Conservation (phyloP, 176 grass and related monocot species). For the Oryza meridionalis region DNA sequence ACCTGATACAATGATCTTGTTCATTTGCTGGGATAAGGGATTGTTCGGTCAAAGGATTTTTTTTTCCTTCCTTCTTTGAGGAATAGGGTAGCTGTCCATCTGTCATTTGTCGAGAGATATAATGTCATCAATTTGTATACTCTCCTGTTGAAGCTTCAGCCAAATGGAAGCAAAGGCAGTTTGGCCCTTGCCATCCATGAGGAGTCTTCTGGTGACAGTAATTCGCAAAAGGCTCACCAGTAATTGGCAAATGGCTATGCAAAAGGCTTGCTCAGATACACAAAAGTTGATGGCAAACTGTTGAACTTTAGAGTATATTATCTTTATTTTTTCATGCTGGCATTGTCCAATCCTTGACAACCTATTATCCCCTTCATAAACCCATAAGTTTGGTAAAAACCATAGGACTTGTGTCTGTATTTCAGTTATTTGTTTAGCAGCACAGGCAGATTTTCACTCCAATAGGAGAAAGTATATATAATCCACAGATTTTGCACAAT, state of each 20-base stretch:
- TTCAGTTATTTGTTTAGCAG: background rate
- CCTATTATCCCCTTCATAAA: background rate
- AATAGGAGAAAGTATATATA: background rate
- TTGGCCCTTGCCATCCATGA: constrained; percentile 20
- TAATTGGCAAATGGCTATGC: background rate
- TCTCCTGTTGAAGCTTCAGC: constrained; percentile 10
- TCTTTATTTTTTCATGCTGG: background rate
- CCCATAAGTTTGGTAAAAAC: background rate
- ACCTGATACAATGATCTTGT: no score
- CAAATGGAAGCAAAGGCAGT: constrained; percentile 23
- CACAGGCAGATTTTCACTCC: background rate
- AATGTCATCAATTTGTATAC: background rate
- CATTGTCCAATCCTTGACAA: background rate
- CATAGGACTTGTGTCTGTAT: background rate
- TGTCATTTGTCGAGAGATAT: constrained; percentile 8
- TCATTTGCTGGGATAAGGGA: background rate
- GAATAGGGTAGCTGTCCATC: background rate
- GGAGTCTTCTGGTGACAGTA: background rate
- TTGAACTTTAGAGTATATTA: no score
- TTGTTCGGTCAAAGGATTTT: background rate
- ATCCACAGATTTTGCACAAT: constrained; percentile 16
- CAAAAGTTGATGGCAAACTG: no score
- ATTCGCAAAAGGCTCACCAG: background rate
- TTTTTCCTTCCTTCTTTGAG: background rate
- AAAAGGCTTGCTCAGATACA: background rate